Evolutionary conservation across 2,329 filamentous ascomycete genomes (phyloP), one percentile per base, ranked within the genome.

Genomic region (Blastomyces parvus): DNA sequence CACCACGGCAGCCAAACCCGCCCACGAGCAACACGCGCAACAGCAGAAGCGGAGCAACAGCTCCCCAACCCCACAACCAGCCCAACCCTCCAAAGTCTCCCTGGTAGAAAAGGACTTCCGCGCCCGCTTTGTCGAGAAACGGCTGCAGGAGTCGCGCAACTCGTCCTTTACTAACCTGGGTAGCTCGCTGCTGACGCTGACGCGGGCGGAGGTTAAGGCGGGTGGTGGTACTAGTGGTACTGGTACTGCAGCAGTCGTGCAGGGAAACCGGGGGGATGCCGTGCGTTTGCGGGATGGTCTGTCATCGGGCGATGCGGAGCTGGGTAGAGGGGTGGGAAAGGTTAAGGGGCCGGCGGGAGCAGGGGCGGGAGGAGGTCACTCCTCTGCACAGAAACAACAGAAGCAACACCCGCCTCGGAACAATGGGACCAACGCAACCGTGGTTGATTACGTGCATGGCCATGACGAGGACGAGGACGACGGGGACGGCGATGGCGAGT

Each of bases 31-130:
- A 48, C 27, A 22, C 9, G 33, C 38, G 11, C 40, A 59, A 19
- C 42, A 46, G 17, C 42, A 46, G 22, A 59, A 59, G 40, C 40
- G 42, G 38, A 59, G 38, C 25, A 44, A 59, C 33, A 44, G 42
- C 7, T 59, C 57, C 2, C 40, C 57, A 0, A 59, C 27, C 40
- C 11, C 40, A 3, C 57, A 59, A 59, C 3, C 46, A 30, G 7
- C 14, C 4, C 57, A 67, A 61, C 64, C 66, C 38, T 63, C 66
- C 2, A 48, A 61, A 4, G 56, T 57, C 27, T 64, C 70, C n/a
- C 70, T 78, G 2, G 74, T 77, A 13, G 71, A 74, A 19, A 73
- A 70, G 38, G 70, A 73, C 57, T 78, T 78, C 64, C 74, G 76
- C 3, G 64, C 69, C 7, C 71, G 69, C 36, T 78, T 78, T 62